Conservation (phyloP, 2,329 filamentous ascomycete genomes). For the Phymatotrichopsis omnivora region DNA sequence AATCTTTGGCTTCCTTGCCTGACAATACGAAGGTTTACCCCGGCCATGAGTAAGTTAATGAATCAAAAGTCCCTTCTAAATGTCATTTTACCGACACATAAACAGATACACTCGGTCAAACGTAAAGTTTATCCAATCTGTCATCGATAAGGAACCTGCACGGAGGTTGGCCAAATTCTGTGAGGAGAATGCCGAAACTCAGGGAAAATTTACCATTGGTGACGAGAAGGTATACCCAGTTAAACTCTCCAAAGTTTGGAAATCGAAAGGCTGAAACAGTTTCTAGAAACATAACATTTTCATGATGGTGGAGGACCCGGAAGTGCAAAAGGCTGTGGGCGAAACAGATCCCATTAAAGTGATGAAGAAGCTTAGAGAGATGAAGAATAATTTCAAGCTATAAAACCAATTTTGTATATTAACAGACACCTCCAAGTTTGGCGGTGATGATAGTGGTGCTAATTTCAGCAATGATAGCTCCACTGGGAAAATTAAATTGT, state of each 20-base stretch:
- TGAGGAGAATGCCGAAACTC: constrained; percentile 75
- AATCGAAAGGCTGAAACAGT: constrained; percentile 17
- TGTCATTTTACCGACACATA: constrained; percentile 36
- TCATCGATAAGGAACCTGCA: constrained; percentile 64
- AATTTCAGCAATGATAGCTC: too few species aligned
- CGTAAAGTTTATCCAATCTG: constrained; percentile 72
- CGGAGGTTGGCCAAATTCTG: constrained; percentile 63
- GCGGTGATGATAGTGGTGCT: too few species aligned
- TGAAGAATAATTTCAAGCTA: constrained; percentile 58
- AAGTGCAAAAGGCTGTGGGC: constrained; percentile 73
- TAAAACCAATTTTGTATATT: constrained; percentile 4
- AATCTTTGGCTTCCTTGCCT: constrained; percentile 67
- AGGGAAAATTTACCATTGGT: constrained; percentile 91
- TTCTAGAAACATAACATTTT: constrained; percentile 83
- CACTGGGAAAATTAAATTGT: too few species aligned
- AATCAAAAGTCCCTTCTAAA: background rate
- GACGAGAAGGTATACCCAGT: constrained; percentile 69
- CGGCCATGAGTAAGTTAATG: constrained; percentile 39
- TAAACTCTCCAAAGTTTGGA: background rate
- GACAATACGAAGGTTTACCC: constrained; percentile 90
- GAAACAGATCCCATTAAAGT: constrained; percentile 71
- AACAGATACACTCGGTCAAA: constrained; percentile 98
- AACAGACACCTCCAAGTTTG: too few species aligned
- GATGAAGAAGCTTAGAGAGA: constrained; percentile 73
- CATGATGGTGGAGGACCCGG: constrained; percentile 81